Evolutionary conservation across 202 grass and related monocot genomes (phyloP).

Genomic region (Panicum virgatum): DNA sequence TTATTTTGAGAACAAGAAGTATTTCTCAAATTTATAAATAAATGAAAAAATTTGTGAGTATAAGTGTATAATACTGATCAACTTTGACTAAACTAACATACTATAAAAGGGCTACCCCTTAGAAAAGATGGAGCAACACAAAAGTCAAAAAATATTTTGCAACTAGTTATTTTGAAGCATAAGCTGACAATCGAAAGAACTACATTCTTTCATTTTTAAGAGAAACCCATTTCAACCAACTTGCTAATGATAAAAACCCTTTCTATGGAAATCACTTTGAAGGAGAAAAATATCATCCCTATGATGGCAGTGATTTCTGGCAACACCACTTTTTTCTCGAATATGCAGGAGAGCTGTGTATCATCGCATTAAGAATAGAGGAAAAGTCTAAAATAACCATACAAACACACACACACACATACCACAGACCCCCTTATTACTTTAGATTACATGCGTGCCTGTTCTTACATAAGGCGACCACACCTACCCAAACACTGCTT

Average conservation of each 20-base stretch:
- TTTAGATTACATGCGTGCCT: no score
- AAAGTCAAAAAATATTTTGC: background rate
- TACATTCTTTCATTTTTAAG: background rate
- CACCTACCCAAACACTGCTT: no score
- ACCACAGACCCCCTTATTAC: no score
- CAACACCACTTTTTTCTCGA: no score
- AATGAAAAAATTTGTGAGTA: background rate
- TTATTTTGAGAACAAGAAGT: slow-evolving; percentile 16
- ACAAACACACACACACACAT: no score
- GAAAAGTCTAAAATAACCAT: no score
- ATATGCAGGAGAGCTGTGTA: no score
- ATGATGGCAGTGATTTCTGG: background rate
- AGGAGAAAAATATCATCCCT: background rate
- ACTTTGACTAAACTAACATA: background rate
- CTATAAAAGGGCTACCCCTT: background rate
- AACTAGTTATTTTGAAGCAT: slow-evolving; percentile 10
- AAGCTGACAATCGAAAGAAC: background rate
- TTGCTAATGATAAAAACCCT: background rate
- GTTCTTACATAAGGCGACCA: no score
- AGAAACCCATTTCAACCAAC: background rate
- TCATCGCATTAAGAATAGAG: no score
- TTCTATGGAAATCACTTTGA: background rate
- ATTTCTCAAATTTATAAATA: background rate
- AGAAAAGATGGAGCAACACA: background rate
- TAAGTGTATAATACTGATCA: background rate